These are phyloP conservation scores for Drechslerella stenobrocha DNA, from an alignment of 2,329 filamentous ascomycete species.

Conservation along the genomic window DNA sequence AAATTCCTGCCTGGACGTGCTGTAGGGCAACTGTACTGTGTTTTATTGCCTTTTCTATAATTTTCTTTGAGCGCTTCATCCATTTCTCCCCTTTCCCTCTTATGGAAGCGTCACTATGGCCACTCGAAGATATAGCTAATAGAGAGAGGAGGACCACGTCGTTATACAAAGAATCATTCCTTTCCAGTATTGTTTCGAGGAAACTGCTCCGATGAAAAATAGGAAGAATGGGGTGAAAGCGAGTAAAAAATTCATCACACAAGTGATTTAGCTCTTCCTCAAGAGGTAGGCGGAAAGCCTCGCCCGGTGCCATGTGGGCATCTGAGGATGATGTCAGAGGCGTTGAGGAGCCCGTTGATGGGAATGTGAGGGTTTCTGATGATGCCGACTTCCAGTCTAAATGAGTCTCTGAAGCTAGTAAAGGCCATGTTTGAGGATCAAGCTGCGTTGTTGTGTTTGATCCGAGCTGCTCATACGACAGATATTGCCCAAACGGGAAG, in stretches of 20 bases:
- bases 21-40: background rate
- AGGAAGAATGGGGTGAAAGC: conserved; percentile 18
- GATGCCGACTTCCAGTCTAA: conserved; percentile 7
- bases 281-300: background rate
- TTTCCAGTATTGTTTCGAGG: conserved; percentile 8
- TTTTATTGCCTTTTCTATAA: conserved; percentile 19
- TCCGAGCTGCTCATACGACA: conserved; percentile 14
- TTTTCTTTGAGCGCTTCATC: conserved; percentile 4
- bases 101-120: conserved; percentile 7
- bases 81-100: conserved; percentile 6
- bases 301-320: background rate
- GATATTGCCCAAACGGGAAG: conserved; percentile 21
- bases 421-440: conserved; percentile 12
- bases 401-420: conserved; percentile 5
- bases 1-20: conserved; percentile 22
- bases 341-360: conserved; percentile 11
- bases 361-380: conserved; percentile 9
- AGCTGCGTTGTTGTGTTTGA: conserved; percentile 10
- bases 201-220: conserved; percentile 17
- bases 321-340: conserved; percentile 7
- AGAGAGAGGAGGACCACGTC: conserved; percentile 14
- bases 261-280: conserved; percentile 10
- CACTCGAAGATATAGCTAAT: conserved; percentile 8
- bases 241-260: conserved; percentile 12
- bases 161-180: background rate